phyloP scores from a whole-genome alignment of 352 stramenopile genomes.

The Saprolegnia diclina region DNA sequence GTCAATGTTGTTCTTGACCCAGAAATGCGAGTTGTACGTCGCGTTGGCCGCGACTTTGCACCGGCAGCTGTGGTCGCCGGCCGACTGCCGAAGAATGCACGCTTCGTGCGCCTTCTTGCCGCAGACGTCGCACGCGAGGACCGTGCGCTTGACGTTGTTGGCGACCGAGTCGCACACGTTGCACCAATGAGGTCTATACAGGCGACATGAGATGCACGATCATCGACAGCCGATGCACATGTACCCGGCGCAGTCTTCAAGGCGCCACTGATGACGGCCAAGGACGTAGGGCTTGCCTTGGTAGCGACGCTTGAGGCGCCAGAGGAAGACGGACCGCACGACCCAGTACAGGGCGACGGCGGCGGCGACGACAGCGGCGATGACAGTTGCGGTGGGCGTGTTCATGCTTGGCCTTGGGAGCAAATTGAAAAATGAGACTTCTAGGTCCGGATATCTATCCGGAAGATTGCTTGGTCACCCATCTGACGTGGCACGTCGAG shows the following conservation, averaged over 20 bases:
- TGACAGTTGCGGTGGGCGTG: too few species aligned
- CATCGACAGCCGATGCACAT: background rate
- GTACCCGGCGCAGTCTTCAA: slow-evolving; percentile 62
- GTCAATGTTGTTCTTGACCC: slow-evolving; percentile 80
- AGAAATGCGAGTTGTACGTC: slow-evolving; percentile 36
- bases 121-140: slow-evolving; percentile 79
- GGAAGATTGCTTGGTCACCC: too few species aligned
- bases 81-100: slow-evolving; percentile 37
- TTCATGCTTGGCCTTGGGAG: too few species aligned
- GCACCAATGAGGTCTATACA: slow-evolving; percentile 59
- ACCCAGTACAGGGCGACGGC: too few species aligned
- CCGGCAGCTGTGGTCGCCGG: slow-evolving; percentile 23
- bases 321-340: too few species aligned
- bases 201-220: background rate
- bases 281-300: slow-evolving; percentile 63
- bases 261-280: slow-evolving; percentile 68
- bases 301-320: slow-evolving; percentile 33
- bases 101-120: slow-evolving; percentile 77
- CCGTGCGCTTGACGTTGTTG: slow-evolving; percentile 77
- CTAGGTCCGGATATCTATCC: too few species aligned
- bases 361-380: too few species aligned
- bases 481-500: too few species aligned
- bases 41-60: slow-evolving; percentile 30
- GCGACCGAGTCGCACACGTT: slow-evolving; percentile 75
- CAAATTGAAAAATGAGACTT: too few species aligned